Percentiles rank a stretch among this genome's conserved stretches.
Conservation (phyloP, 805 yeast genomes). For the Pichia paraexigua region DNA sequence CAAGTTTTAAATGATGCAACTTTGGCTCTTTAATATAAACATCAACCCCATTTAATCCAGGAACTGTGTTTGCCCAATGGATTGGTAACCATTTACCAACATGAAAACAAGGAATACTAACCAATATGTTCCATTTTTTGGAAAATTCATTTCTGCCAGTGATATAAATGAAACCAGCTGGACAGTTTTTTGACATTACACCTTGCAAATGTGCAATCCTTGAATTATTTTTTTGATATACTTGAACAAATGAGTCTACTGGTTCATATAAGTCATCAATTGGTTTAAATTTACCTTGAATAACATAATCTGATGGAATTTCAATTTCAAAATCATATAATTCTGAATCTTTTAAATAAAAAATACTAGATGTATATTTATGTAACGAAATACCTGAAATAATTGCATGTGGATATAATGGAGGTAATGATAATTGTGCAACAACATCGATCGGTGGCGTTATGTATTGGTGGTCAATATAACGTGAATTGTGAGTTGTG, state of each 20-base stretch:
- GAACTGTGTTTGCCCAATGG: conserved; percentile 47
- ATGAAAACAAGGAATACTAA: conserved; percentile 71
- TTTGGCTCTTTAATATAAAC: conserved; percentile 84
- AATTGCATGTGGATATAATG: conserved; percentile 78
- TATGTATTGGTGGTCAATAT: conserved; percentile 74
- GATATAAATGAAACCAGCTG: conserved; percentile 56
- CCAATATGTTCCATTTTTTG: conserved; percentile 56
- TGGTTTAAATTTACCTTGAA: conserved; percentile 49
- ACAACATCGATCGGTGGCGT: conserved; percentile 76
- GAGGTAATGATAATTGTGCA: conserved; percentile 73
- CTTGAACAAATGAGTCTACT: conserved; percentile 62
- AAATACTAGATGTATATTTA: conserved; percentile 69
- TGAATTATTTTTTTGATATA: conserved; percentile 56
- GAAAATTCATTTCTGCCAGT: conserved; percentile 6
- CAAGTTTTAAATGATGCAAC: conserved; percentile 44
- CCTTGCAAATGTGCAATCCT: conserved; percentile 78
- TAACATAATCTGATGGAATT: conserved; percentile 63
- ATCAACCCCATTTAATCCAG: conserved; percentile 33
- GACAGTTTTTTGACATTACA: conserved; percentile 58
- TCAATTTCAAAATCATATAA: conserved; percentile 69
- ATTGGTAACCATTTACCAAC: conserved; percentile 53
- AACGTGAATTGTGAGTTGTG: conserved; percentile 80
- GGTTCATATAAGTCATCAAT: conserved; percentile 31
- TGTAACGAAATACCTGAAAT: conserved; percentile 48
- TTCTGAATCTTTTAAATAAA: conserved; percentile 67